A percentile compares a stretch with the other conserved stretches of the same genome.
phyloP scores from a whole-genome alignment of 2,329 filamentous ascomycete genomes.

The Dactylellina drechsleri region DNA sequence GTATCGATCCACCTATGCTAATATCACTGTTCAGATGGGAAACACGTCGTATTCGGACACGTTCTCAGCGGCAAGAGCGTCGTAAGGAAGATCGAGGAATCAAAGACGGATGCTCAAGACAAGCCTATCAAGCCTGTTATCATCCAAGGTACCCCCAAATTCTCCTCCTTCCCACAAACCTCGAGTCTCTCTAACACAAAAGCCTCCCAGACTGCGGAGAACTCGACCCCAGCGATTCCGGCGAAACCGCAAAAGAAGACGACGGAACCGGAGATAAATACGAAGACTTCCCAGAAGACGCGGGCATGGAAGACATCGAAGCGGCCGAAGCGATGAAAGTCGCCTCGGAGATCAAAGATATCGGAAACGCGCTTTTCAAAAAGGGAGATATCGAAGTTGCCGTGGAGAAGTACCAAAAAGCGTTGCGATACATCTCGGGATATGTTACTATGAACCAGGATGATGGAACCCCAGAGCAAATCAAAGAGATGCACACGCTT shows the following conservation, averaged over 20 bases:
- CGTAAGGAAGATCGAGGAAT: constrained; percentile 88
- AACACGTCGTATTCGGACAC: constrained; percentile 97
- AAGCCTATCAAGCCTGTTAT: constrained; percentile 78
- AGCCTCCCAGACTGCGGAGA: constrained; percentile 78
- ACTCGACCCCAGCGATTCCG: constrained; percentile 76
- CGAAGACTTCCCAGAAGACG: constrained; percentile 95
- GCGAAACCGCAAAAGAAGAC: constrained; percentile 72
- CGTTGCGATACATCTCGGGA: constrained; percentile 85
- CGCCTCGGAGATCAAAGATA: constrained; percentile 85
- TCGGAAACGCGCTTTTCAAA: constrained; percentile 94
- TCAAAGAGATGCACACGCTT: constrained; percentile 74
- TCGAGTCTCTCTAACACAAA: neutral
- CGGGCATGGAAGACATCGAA: constrained; percentile 69
- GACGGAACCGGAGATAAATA: constrained; percentile 89
- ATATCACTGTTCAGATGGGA: constrained; percentile 73
- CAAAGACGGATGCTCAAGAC: constrained; percentile 77
- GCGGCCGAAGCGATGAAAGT: constrained; percentile 79
- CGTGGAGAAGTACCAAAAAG: constrained; percentile 94
- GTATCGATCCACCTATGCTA: constrained; percentile 4
- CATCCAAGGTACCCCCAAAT: constrained; percentile 67
- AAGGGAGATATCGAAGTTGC: constrained; percentile 74
- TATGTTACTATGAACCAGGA: constrained; percentile 76
- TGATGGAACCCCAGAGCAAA: constrained; percentile 75
- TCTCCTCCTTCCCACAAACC: neutral
- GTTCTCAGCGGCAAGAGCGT: constrained; percentile 92